phyloP scores from a whole-genome alignment of 371 early-diverging fungal species.

The Circinella umbellata region DNA sequence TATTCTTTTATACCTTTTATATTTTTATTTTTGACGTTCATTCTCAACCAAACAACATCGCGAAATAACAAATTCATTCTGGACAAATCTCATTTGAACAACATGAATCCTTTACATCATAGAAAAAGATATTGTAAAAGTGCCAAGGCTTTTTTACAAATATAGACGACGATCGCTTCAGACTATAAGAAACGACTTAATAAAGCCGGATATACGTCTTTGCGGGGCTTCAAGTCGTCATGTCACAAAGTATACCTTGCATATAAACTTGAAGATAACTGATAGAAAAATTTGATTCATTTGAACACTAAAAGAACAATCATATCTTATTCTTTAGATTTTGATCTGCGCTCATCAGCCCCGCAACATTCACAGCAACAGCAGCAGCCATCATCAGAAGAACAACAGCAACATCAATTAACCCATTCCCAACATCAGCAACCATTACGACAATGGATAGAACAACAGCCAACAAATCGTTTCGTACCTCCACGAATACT shows the following conservation, averaged over 20 bases:
- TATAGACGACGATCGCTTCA: neutral
- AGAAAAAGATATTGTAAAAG: no score
- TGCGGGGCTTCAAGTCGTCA: slow-evolving; percentile 37
- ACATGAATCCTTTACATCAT: no score
- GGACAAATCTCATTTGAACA: neutral
- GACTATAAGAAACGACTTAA: neutral
- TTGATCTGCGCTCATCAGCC: slow-evolving; percentile 19
- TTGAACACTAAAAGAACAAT: neutral
- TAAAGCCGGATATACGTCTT: neutral
- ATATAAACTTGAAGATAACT: neutral
- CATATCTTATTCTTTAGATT: slow-evolving; percentile 8
- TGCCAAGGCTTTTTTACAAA: no score
- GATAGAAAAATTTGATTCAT: neutral
- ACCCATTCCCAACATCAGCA: slow-evolving; percentile 8
- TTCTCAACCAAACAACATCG: no score
- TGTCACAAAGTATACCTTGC: slow-evolving; percentile 26
- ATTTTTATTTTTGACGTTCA: slow-evolving; percentile 11
- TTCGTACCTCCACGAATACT: slow-evolving; percentile 26
- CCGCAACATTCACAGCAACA: slow-evolving; percentile 20
- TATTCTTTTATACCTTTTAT: no score
- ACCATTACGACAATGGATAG: slow-evolving; percentile 19
- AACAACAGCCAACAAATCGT: slow-evolving; percentile 21
- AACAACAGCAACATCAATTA: slow-evolving; percentile 13
- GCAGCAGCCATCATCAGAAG: slow-evolving; percentile 2
- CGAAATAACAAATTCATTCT: neutral